A percentile compares a stretch with the other conserved stretches of the same genome.
Evolutionary conservation across 2,329 filamentous ascomycete genomes (phyloP).

Genomic region (Uncinocarpus reesii): DNA sequence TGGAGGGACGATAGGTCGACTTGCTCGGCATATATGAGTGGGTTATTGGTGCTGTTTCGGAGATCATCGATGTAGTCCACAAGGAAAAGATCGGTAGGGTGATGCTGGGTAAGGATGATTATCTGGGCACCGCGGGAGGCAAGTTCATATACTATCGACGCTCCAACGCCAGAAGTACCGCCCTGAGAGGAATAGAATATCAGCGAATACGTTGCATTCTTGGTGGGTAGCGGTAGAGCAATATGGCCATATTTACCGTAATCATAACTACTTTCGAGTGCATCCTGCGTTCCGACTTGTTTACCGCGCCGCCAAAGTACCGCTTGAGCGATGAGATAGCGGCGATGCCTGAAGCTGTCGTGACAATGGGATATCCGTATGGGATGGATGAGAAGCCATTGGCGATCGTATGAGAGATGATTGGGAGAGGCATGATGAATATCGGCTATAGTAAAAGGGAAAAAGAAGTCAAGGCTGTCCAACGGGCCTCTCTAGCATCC

Average conservation of each 20-base stretch:
- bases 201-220: background rate
- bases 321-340: conserved; percentile 54
- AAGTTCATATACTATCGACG: conserved; percentile 61
- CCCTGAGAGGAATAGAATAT: conserved; percentile 41
- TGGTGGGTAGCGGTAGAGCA: background rate
- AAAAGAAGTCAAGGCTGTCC: background rate
- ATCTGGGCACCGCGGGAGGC: conserved; percentile 79
- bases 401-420: conserved; percentile 45
- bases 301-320: conserved; percentile 66
- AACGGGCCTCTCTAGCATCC: background rate
- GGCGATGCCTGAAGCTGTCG: conserved; percentile 43
- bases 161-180: conserved; percentile 86
- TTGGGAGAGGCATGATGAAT: conserved; percentile 50
- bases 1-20: conserved; percentile 82
- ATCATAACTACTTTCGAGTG: conserved; percentile 90
- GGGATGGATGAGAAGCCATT: conserved; percentile 48
- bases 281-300: conserved; percentile 69
- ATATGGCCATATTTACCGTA: conserved; percentile 46
- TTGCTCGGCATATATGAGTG: conserved; percentile 89
- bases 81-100: conserved; percentile 74
- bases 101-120: conserved; percentile 73
- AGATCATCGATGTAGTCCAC: conserved; percentile 88
- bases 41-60: conserved; percentile 63
- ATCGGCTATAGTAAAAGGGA: background rate
- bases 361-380: conserved; percentile 44